Conservation (phyloP, 129 eudicot genomes). For the Ambrosia artemisiifolia region DNA sequence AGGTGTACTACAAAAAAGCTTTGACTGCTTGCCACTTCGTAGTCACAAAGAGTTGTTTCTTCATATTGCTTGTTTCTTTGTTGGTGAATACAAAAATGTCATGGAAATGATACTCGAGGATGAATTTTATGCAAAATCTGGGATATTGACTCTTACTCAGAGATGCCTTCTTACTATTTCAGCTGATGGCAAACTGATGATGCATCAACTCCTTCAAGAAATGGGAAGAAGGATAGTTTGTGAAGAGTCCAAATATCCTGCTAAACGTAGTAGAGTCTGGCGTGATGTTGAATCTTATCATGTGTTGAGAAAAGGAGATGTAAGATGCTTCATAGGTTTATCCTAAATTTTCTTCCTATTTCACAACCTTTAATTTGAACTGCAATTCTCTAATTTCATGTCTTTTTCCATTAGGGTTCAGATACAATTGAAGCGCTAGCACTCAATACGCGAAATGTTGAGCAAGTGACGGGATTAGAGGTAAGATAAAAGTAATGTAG, state of each 20-base stretch:
- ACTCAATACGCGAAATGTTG: slow-evolving; percentile 16
- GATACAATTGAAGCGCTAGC: slow-evolving; percentile 15
- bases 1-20: slow-evolving; percentile 7
- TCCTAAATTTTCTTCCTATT: background rate
- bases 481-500: background rate
- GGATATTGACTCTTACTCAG: slow-evolving; percentile 8
- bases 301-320: slow-evolving; percentile 10
- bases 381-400: background rate
- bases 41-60: slow-evolving; percentile 28
- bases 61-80: slow-evolving; percentile 43
- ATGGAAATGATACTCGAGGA: slow-evolving; percentile 14
- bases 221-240: too few relatives aligned
- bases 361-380: background rate
- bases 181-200: slow-evolving; percentile 18
- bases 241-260: slow-evolving; percentile 21
- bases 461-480: background rate
- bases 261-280: slow-evolving; percentile 24
- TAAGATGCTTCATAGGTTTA: background rate
- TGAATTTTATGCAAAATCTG: slow-evolving; percentile 16
- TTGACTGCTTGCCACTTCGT: background rate
- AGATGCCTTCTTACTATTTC: slow-evolving; percentile 27
- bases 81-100: slow-evolving; percentile 16
- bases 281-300: slow-evolving; percentile 9
- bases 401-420: slow-evolving; percentile 17
- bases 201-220: slow-evolving; percentile 14